These are phyloP conservation scores for Retiboletus flavoniger DNA, from an alignment of 1,284 basidiomycete species.

Conservation along the genomic window DNA sequence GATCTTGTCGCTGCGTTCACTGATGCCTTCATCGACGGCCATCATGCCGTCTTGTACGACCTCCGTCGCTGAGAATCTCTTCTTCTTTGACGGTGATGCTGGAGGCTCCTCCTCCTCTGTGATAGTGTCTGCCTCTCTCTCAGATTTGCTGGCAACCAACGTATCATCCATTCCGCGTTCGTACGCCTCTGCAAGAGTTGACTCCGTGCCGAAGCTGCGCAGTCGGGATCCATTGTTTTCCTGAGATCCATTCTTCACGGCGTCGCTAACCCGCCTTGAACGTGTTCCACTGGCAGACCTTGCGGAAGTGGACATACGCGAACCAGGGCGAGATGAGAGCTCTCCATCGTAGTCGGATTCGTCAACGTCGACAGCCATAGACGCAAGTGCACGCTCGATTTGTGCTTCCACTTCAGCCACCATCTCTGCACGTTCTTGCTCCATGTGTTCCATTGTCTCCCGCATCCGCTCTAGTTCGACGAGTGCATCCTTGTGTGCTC, in stretches of 20 bases:
- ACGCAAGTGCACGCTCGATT: conserved; percentile 78
- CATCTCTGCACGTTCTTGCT: conserved; percentile 80
- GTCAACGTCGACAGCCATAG: conserved; percentile 77
- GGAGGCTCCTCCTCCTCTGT: conserved; percentile 53
- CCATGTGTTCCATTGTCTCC: conserved; percentile 79
- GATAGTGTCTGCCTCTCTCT: conserved; percentile 49
- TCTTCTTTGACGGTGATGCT: conserved; percentile 51
- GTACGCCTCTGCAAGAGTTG: conserved; percentile 68
- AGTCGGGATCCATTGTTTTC: conserved; percentile 37
- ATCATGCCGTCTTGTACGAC: conserved; percentile 70
- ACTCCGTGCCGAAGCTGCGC: conserved; percentile 71
- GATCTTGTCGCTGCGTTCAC: conserved; percentile 76
- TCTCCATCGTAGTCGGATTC: conserved; percentile 65
- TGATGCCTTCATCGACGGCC: conserved; percentile 81
- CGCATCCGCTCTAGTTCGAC: conserved; percentile 71
- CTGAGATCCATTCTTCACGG: conserved; percentile 39
- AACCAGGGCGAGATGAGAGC: conserved; percentile 48
- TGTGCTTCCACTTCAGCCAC: conserved; percentile 85
- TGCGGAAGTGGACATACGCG: conserved; percentile 41
- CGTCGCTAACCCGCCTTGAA: conserved; percentile 58
- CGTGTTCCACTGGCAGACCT: conserved; percentile 49
- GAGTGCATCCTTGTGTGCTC: conserved; percentile 68
- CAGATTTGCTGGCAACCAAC: conserved; percentile 38
- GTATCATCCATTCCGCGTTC: conserved; percentile 43
- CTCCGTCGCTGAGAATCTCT: conserved; percentile 72